These are phyloP conservation scores for Plantago major DNA, from an alignment of 257 asterid species.

Conservation along the genomic window DNA sequence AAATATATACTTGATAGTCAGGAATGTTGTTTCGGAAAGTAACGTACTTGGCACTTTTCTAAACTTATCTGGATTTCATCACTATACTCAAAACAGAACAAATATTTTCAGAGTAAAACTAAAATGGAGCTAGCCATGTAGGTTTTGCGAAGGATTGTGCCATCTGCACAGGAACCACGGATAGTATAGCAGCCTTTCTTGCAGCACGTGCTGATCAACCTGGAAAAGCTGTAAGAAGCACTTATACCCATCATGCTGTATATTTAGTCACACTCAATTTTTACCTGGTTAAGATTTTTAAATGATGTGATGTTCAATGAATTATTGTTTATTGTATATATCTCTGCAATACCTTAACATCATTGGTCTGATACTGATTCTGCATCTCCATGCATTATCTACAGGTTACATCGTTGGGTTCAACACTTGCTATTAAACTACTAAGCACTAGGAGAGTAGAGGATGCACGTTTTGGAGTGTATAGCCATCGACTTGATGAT, in stretches of 20 bases:
- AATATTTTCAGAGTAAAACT: too few species aligned
- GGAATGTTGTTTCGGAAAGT: too few species aligned
- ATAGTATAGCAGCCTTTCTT: slow-evolving; percentile 91
- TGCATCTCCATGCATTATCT: not conserved
- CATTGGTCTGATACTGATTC: not conserved
- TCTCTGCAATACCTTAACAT: not conserved
- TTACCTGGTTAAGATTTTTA: not conserved
- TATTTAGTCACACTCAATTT: not conserved
- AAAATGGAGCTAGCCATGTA: slow-evolving; percentile 6
- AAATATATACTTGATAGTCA: too few species aligned
- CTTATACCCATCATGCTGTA: not conserved
- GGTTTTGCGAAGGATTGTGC: slow-evolving; percentile 73
- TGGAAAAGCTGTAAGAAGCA: slow-evolving; percentile 78
- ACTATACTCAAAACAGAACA: too few species aligned
- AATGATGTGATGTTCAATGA: not conserved
- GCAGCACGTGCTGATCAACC: slow-evolving; percentile 84
- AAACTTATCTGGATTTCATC: too few species aligned
- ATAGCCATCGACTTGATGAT: slow-evolving; percentile 88
- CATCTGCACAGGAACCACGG: slow-evolving; percentile 93
- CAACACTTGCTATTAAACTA: slow-evolving; percentile 91
- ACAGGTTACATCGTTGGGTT: slow-evolving; percentile 93
- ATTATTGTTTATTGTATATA: not conserved
- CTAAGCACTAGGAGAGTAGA: slow-evolving; percentile 78
- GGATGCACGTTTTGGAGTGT: slow-evolving; percentile 91
- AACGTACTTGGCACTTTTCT: too few species aligned